Evolutionary conservation across 179 eudicot species (phyloP), one percentile per base, ranked within the genome.

Genomic region (Drosera spatulata): DNA sequence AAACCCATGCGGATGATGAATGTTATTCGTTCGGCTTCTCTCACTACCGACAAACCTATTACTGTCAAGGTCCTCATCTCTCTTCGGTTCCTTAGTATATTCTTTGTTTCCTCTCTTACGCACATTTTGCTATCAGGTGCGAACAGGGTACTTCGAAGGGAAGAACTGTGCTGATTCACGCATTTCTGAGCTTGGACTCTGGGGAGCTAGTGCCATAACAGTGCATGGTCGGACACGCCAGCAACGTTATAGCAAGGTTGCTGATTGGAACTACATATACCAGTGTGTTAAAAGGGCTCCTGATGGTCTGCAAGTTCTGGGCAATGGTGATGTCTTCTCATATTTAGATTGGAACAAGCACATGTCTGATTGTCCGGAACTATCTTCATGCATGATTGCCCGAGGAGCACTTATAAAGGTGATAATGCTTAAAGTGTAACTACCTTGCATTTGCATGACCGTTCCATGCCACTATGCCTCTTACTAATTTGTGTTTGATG

Each of bases 391-490:
- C 77, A 93, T 93, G 99, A 80, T 89, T 72, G 99, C 88, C 60
- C 82, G 99, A 67, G 99, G 96, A 60, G 96, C 95, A n/a, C 57
- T 93, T 63, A 66, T 89, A 41, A 93, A 93, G 99, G 99, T 93
- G 65, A 54, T 73, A 38, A 13, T 22, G 51, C 56, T 41, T 12
- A 42, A 61, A 58, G 55, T 22, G 33, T 22, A 22, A 22, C 33
- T 22, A 22, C 1, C 33, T 22, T 22, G 33, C 33, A 22, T 22
- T 22, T 22, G 33, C 33, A 22, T 22, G 33, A 22, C 33, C 33
- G 33, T 22, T 22, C 33, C 1, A 22, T 22, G 33, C 33, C 33
- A 22, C 33, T 22, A 22, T 22, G n/a, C n/a, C n/a, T n/a, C n/a
- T n/a, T n/a, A n/a, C n/a, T n/a, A n/a, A n/a, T n/a, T n/a, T n/a